Conservation (phyloP, 2,329 filamentous ascomycete species). For the Arthrobotrys conoides region DNA sequence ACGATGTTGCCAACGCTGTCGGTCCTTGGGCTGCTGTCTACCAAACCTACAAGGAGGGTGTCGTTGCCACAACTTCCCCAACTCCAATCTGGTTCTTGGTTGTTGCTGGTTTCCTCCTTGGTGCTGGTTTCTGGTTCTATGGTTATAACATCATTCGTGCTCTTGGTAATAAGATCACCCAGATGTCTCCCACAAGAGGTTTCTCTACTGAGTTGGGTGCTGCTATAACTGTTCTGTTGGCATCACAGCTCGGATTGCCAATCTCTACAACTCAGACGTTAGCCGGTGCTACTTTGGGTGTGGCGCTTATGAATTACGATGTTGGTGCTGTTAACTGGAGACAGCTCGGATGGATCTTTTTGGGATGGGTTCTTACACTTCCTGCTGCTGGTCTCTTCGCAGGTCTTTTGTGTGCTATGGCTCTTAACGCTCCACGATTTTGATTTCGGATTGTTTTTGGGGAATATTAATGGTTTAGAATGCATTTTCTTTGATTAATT, state of each 20-base stretch:
- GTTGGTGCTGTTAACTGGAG: constrained; percentile 75
- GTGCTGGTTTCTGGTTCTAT: constrained; percentile 75
- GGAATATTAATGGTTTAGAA: not conserved
- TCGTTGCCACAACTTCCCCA: constrained; percentile 68
- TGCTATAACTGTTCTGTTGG: constrained; percentile 75
- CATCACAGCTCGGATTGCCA: constrained; percentile 75
- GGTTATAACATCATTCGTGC: constrained; percentile 77
- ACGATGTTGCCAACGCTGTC: constrained; percentile 76
- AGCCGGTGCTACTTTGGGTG: constrained; percentile 75
- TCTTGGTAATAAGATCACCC: constrained; percentile 75
- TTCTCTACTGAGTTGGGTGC: constrained; percentile 75
- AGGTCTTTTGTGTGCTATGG: constrained; percentile 75
- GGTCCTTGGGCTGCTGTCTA: constrained; percentile 76
- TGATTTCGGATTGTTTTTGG: not conserved
- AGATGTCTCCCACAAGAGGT: constrained; percentile 75
- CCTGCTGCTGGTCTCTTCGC: constrained; percentile 73
- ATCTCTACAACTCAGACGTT: constrained; percentile 77
- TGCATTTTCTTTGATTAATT: not conserved
- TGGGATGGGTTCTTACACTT: constrained; percentile 75
- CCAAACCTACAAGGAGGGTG: constrained; percentile 73
- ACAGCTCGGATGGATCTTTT: constrained; percentile 74
- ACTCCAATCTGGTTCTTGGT: constrained; percentile 76
- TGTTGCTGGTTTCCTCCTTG: constrained; percentile 71
- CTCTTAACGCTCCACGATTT: constrained; percentile 74
- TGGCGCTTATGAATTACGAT: constrained; percentile 74